Percentiles rank a stretch among this genome's conserved stretches.
Conservation (phyloP, 306 rosid species). For the Vicia villosa region DNA sequence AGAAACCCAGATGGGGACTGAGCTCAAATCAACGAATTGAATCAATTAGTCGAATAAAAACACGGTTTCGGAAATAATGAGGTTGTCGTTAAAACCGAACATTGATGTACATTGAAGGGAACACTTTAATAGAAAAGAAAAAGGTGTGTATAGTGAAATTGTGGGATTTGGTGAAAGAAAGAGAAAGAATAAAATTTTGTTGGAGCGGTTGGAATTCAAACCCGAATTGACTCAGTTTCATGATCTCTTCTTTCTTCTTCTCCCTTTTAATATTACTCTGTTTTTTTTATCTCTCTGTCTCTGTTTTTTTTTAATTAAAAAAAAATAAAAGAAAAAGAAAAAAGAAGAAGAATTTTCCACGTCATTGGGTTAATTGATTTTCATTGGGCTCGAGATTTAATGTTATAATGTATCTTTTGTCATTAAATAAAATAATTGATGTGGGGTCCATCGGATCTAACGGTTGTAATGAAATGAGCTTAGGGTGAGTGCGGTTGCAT, state of each 20-base stretch:
- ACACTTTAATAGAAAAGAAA: slow-evolving; percentile 10
- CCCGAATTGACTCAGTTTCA: slow-evolving; percentile 35
- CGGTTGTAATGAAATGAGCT: not conserved
- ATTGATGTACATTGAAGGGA: slow-evolving; percentile 40
- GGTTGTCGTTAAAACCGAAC: slow-evolving; percentile 45
- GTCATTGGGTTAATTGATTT: slow-evolving; percentile 11
- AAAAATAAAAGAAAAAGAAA: not conserved
- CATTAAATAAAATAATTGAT: not conserved
- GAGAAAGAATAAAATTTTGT: slow-evolving; percentile 37
- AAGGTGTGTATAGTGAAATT: slow-evolving; percentile 50
- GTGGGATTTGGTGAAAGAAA: slow-evolving; percentile 57
- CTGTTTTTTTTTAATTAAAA: not conserved
- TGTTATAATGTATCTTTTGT: slow-evolving; percentile 9
- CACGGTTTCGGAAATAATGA: slow-evolving; percentile 22
- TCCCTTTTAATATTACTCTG: slow-evolving; percentile 31
- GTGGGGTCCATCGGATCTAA: slow-evolving; percentile 6
- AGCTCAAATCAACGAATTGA: slow-evolving; percentile 9
- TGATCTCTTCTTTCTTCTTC: slow-evolving; percentile 24
- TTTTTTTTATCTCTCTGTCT: slow-evolving; percentile 12
- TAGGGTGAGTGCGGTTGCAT: not conserved
- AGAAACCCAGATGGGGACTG: slow-evolving; percentile 44
- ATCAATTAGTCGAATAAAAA: not conserved
- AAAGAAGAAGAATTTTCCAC: not conserved
- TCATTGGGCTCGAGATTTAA: not conserved
- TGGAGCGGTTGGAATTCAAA: slow-evolving; percentile 66